These are phyloP conservation scores for Magnusiomyces fungicola DNA, from an alignment of 1,139 yeast genomes.

Conservation along the genomic window DNA sequence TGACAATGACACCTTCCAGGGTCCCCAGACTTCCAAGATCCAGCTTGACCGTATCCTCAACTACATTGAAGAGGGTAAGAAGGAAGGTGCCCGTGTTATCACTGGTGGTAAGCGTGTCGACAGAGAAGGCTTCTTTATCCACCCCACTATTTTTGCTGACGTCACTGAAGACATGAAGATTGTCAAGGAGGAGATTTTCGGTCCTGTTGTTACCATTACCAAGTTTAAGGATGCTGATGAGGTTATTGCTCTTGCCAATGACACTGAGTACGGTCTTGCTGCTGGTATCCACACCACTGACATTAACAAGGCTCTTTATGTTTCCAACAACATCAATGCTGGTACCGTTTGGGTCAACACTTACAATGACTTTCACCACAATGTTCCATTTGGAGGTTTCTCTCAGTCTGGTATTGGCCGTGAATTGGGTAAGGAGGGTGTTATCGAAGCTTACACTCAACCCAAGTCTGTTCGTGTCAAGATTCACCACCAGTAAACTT, in stretches of 20 bases:
- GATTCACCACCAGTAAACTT: conserved; percentile 1
- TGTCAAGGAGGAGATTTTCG: conserved; percentile 78
- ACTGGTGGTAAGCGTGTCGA: conserved; percentile 69
- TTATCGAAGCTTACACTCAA: conserved; percentile 67
- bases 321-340: conserved; percentile 60
- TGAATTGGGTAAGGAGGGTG: conserved; percentile 72
- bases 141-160: conserved; percentile 74
- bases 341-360: conserved; percentile 80
- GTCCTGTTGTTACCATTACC: conserved; percentile 73
- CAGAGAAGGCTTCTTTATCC: conserved; percentile 62
- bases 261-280: conserved; percentile 73
- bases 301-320: conserved; percentile 52
- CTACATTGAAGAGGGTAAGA: conserved; percentile 65
- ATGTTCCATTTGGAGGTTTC: conserved; percentile 69
- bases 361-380: conserved; percentile 70
- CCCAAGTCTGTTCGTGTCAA: conserved; percentile 51
- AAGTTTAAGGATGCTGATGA: conserved; percentile 70
- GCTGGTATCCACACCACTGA: conserved; percentile 75
- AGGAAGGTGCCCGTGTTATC: conserved; percentile 66
- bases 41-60: conserved; percentile 71
- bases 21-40: conserved; percentile 73
- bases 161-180: conserved; percentile 61
- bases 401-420: conserved; percentile 82
- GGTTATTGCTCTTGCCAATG: conserved; percentile 61
- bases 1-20: conserved; percentile 65